Conservation (phyloP, 371 early-diverging fungal genomes). For the Syncephalastrum racemosum region DNA sequence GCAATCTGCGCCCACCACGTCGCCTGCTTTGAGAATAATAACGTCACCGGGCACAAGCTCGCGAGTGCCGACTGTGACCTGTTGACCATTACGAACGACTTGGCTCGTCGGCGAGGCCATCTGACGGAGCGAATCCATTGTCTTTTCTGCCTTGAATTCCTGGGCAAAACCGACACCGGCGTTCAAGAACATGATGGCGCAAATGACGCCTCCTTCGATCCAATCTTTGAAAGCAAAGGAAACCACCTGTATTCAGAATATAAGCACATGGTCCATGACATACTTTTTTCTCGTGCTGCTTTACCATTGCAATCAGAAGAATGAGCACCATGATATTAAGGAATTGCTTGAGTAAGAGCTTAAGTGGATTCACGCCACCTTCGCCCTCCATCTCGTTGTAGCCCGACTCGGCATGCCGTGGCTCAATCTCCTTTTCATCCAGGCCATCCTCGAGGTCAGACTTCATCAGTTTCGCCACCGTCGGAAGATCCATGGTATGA, state of each 20-base stretch:
- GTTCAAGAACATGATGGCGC: slow-evolving; percentile 77
- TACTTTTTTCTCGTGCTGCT: neutral
- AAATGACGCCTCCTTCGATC: slow-evolving; percentile 69
- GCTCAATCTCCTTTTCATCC: slow-evolving; percentile 44
- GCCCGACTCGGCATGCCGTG: slow-evolving; percentile 58
- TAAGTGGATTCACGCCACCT: slow-evolving; percentile 64
- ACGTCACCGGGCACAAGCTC: slow-evolving; percentile 90
- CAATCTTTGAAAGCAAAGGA: slow-evolving; percentile 66
- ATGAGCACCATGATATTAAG: slow-evolving; percentile 85
- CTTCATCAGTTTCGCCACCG: slow-evolving; percentile 58
- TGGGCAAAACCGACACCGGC: slow-evolving; percentile 84
- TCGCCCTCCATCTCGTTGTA: slow-evolving; percentile 74
- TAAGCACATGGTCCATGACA: too few relatives aligned
- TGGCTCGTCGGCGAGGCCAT: slow-evolving; percentile 71
- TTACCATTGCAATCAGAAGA: slow-evolving; percentile 71
- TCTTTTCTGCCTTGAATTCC: slow-evolving; percentile 86
- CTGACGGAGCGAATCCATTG: slow-evolving; percentile 84
- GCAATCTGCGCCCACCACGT: slow-evolving; percentile 89
- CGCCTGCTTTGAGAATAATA: slow-evolving; percentile 85
- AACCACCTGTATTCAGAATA: slow-evolving; percentile 32
- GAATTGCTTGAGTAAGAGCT: slow-evolving; percentile 73
- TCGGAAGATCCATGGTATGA: slow-evolving; percentile 57
- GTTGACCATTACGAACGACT: slow-evolving; percentile 82
- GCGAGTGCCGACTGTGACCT: slow-evolving; percentile 65
- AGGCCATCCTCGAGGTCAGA: slow-evolving; percentile 67